Evolutionary conservation across 768 basidiomycete genomes (phyloP), one percentile per base, ranked within the genome.

Genomic region (Russula sp.): DNA sequence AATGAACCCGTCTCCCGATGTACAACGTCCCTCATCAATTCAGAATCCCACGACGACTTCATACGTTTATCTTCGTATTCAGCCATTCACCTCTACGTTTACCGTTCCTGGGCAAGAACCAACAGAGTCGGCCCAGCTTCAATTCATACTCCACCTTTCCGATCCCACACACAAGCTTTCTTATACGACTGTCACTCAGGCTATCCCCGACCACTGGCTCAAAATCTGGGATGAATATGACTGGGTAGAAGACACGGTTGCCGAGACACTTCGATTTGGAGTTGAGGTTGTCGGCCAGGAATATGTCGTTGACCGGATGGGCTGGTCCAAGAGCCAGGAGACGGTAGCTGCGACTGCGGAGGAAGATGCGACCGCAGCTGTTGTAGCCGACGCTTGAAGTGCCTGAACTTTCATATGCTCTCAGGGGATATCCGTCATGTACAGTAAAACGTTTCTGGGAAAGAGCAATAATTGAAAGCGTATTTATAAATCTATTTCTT

Each of bases 161-260:
- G 96, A 98, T 74, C 93, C 94, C 11, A 78, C 77, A 5, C 94
- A 98, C 72, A 78, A 85, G 40, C 78, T 98, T 57, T 78, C 79
- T 6, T 87, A 87, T 70, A 86, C 86, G 6, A 91, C 91, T 0
- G 73, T 91, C 54, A 91, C 92, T 6, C 97, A 98, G 72, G 80
- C 84, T 6, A 79, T 95, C 22, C 94, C 96, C 0, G 79, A 77
- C n/a, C 77, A 81, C 55, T 99, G 97, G 97, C 73, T 98, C 59
- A 84, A 85, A 5, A 77, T 94, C 49, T 96, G 94, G 87, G 95
- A 97, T 70, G 81, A 87, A 66, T 89, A 93, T 72, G 88, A 91
- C 49, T 96, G 97, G 97, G 94, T 98, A 13, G 97, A 99, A 74
- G 95, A 99, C 71, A 73, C 89, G 44, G 82, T 98, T 64, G 95